These are phyloP conservation scores for Veloboletus limbatus DNA, from an alignment of 1,284 basidiomycete species.

Conservation along the genomic window DNA sequence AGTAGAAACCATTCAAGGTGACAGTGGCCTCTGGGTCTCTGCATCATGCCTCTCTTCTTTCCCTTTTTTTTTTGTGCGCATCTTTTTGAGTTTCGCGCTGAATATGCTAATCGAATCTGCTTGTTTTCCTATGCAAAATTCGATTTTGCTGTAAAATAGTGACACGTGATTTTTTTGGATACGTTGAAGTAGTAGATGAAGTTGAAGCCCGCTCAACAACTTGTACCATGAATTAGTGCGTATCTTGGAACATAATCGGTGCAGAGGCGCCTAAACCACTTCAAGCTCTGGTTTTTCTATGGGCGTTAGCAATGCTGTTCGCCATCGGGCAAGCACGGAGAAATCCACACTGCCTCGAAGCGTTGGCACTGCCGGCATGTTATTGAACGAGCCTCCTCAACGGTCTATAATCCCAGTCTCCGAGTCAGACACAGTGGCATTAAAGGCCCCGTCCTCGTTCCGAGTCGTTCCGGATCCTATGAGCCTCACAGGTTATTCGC, in stretches of 20 bases:
- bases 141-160: too few relatives aligned
- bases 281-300: too few relatives aligned
- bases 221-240: too few relatives aligned
- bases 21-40: neutral
- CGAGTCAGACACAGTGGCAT: neutral
- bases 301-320: neutral
- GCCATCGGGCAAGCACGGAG: conserved; percentile 19
- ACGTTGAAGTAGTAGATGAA: too few relatives aligned
- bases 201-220: too few relatives aligned
- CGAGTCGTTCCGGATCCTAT: conserved; percentile 24
- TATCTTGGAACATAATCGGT: neutral
- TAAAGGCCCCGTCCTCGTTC: neutral
- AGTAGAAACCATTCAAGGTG: neutral
- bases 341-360: conserved; percentile 1
- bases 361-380: neutral
- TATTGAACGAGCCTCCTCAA: neutral
- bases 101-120: too few relatives aligned
- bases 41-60: neutral
- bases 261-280: too few relatives aligned
- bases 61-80: neutral
- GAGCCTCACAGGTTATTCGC: neutral
- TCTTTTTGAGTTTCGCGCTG: neutral
- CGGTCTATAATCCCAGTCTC: neutral
- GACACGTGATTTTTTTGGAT: too few relatives aligned
- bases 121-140: neutral